A percentile compares a stretch with the other conserved stretches of the same genome.
Conservation (phyloP, 495 filamentous ascomycete genomes). For the Letharia columbiana region DNA sequence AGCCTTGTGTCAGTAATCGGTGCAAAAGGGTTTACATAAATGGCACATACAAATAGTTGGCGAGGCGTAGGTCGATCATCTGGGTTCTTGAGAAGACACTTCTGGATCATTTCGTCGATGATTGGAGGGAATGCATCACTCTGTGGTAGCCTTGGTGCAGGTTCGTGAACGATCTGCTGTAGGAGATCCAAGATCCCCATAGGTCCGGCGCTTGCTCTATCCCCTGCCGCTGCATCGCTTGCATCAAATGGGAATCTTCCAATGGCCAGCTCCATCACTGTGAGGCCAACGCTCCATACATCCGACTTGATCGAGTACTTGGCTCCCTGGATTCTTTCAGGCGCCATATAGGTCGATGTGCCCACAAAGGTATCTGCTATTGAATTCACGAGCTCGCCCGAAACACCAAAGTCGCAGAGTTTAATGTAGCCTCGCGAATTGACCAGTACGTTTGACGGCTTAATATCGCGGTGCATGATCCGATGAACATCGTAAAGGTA, state of each 20-base stretch:
- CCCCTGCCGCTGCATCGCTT: constrained; percentile 62
- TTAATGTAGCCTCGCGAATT: constrained; percentile 93
- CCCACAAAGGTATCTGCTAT: constrained; percentile 97
- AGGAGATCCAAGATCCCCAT: constrained; percentile 93
- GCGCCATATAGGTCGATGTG: constrained; percentile 98
- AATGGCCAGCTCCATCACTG: constrained; percentile 93
- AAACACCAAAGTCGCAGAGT: constrained; percentile 96
- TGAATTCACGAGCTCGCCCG: constrained; percentile 91
- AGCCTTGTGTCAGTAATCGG: constrained; percentile 21
- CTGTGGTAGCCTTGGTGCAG: constrained; percentile 85
- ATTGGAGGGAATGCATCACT: constrained; percentile 94
- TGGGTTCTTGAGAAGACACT: constrained; percentile 83
- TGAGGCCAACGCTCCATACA: constrained; percentile 96
- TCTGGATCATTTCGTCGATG: constrained; percentile 91
- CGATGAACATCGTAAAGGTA: constrained; percentile 91
- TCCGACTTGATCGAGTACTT: constrained; percentile 97
- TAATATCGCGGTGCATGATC: constrained; percentile 98
- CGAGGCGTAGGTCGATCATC: constrained; percentile 84
- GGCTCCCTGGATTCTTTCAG: constrained; percentile 91
- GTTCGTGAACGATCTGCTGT: constrained; percentile 95
- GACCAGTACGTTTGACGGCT: constrained; percentile 92
- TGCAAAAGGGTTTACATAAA: neutral
- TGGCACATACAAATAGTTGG: constrained; percentile 53
- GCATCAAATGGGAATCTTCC: constrained; percentile 91
- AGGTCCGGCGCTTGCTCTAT: constrained; percentile 60